Base-by-base conservation (phyloP, 2,329 filamentous ascomycete genomes). In the Alternaria triticimaculans region DNA sequence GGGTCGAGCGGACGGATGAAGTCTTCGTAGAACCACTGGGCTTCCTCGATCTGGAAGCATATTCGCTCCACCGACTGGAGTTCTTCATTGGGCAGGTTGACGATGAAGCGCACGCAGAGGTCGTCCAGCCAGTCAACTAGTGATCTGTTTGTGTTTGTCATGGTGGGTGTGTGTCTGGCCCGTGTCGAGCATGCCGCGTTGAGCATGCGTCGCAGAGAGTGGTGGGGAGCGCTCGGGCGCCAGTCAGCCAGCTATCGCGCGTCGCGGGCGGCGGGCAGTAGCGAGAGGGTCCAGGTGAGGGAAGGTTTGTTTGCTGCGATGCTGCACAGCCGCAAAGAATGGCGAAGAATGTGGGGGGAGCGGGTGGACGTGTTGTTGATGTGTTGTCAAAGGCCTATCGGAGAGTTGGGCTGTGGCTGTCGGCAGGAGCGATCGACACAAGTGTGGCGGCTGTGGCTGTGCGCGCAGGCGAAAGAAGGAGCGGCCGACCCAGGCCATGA, bases 21-120 rank as follows among this genome's bases (percentile, higher is more conserved):
- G 82, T 99, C 96, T 85, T 99, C 96, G 88, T 99, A 99, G 82
- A 97, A 99, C 96, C 96, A 99, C 89, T 99, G 96, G 74, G 96
- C 96, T 82, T 99, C 96, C 82, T 99, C 96, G 72, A 99, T 92
- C 82, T 98, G 94, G 80, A 99, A 99, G 83, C 95, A 98, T 82
- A 99, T 96, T 77, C 96, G 91, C 78, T 94, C 93, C 62, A 97
- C 92, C 3, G 92, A 94, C 70, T 90, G 89, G 50, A 98, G 88
- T 81, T 99, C 96, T 81, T 96, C 93, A 69, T 92, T 87, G 49
- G 96, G 96, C 65, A 98, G 88, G 82, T 99, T 98, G 81, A 98
- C 93, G 78, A 99, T 95, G 83, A 99, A 99, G 79, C 96, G 93
- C 80, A 97, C 95, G 82, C 94, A 97, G 64, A 98, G 88, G 83